These are phyloP conservation scores for Myxozyma kluyveri DNA, from an alignment of 805 yeast genomes.

Conservation along the genomic window DNA sequence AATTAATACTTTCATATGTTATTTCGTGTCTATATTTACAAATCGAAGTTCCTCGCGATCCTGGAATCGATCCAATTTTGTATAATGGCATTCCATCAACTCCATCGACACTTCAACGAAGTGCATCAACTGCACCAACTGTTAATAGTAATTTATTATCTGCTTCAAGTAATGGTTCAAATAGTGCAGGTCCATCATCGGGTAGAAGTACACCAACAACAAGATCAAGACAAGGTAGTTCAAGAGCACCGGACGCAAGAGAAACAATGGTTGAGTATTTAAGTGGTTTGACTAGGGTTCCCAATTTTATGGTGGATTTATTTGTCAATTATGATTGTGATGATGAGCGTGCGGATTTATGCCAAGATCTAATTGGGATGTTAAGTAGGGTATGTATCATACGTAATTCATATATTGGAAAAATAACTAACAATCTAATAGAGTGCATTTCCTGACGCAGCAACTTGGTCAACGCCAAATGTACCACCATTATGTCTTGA, in stretches of 20 bases:
- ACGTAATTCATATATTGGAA: no score
- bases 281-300: constrained; percentile 60
- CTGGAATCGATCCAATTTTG: constrained; percentile 40
- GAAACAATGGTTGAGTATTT: constrained; percentile 83
- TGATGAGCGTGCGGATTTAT: constrained; percentile 76
- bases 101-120: constrained; percentile 52
- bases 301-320: constrained; percentile 68
- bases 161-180: background rate
- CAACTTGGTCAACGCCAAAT: constrained; percentile 69
- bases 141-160: background rate
- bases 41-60: constrained; percentile 41
- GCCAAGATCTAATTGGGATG: constrained; percentile 63
- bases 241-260: constrained; percentile 42
- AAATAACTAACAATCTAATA: background rate
- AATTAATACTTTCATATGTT: constrained; percentile 46
- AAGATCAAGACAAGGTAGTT: constrained; percentile 26
- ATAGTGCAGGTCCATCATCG: constrained; percentile 1
- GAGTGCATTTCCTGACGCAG: constrained; percentile 81
- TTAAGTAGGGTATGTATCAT: constrained; percentile 51
- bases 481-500: constrained; percentile 94
- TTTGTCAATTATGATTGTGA: constrained; percentile 89
- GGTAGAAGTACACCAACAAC: constrained; percentile 29
- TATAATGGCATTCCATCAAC: constrained; percentile 42
- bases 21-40: constrained; percentile 42
- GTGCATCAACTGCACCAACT: constrained; percentile 5